A percentile compares a stretch with the other conserved stretches of the same genome.
These are phyloP conservation scores for Fusarium nisikadoi DNA, from an alignment of 2,329 filamentous ascomycete genomes.

Conservation along the genomic window DNA sequence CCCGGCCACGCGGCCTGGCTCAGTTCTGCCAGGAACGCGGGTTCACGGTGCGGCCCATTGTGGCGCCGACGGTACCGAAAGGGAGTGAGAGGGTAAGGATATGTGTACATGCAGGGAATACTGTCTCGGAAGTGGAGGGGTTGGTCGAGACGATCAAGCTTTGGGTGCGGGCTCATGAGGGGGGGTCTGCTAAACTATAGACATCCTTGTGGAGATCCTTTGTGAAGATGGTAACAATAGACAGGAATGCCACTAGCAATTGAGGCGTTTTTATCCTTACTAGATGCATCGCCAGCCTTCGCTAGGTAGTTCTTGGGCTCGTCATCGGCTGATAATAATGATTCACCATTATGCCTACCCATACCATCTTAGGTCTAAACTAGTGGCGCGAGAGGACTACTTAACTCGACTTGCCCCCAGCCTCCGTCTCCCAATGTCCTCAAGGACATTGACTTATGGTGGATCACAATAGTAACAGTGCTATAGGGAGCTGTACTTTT, in stretches of 20 bases:
- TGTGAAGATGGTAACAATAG: background rate
- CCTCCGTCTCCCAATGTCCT: background rate
- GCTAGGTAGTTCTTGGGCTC: no score
- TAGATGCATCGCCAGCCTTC: background rate
- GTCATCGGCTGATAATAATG: no score
- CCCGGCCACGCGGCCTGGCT: slow-evolving; percentile 67
- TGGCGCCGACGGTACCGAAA: slow-evolving; percentile 73
- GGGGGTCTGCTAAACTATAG: background rate
- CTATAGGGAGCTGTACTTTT: no score
- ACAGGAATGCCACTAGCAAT: background rate
- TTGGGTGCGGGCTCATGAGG: slow-evolving; percentile 52
- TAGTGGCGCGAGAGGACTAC: background rate
- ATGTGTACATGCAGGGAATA: slow-evolving; percentile 76
- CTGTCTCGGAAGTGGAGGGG: slow-evolving; percentile 63
- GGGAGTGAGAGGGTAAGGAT: slow-evolving; percentile 73
- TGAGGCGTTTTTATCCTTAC: background rate
- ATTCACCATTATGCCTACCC: background rate
- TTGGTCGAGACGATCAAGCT: slow-evolving; percentile 59
- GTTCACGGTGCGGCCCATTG: slow-evolving; percentile 72
- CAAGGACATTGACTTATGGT: fast-evolving
- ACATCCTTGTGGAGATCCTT: background rate
- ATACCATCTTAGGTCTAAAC: background rate
- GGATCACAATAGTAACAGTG: background rate
- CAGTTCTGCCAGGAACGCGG: slow-evolving; percentile 67
- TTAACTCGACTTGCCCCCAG: background rate